Conservation (phyloP, 371 early-diverging fungal species). For the Entomophthora muscae region DNA sequence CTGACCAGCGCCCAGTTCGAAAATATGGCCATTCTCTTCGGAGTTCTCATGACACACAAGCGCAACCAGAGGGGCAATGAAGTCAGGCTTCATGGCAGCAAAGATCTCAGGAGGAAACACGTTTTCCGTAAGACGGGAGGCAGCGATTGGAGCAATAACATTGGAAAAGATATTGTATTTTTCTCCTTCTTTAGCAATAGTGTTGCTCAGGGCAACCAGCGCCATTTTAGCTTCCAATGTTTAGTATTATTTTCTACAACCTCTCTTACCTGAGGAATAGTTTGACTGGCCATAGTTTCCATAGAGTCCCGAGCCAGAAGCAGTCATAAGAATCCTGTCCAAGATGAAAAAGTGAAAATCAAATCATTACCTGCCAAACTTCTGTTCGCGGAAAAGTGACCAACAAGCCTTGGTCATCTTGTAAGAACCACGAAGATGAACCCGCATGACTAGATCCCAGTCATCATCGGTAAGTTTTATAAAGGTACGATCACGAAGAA, state of each 20-base stretch:
- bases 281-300: slow-evolving; percentile 99
- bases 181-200: slow-evolving; percentile 86
- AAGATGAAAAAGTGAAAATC: neutral
- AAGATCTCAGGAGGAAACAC: slow-evolving; percentile 89
- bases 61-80: slow-evolving; percentile 87
- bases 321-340: slow-evolving; percentile 26
- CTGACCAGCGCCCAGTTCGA: slow-evolving; percentile 91
- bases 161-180: slow-evolving; percentile 84
- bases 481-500: slow-evolving; percentile 91
- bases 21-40: slow-evolving; percentile 71
- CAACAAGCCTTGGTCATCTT: slow-evolving; percentile 93
- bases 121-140: slow-evolving; percentile 95
- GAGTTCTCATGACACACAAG: slow-evolving; percentile 79
- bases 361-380: slow-evolving; percentile 53
- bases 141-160: slow-evolving; percentile 94
- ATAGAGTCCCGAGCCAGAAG: slow-evolving; percentile 93
- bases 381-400: slow-evolving; percentile 88
- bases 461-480: slow-evolving; percentile 87
- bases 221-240: slow-evolving; percentile 77
- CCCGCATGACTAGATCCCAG: slow-evolving; percentile 85
- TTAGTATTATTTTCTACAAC: neutral
- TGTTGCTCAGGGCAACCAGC: slow-evolving; percentile 70
- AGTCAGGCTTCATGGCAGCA: slow-evolving; percentile 86
- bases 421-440: slow-evolving; percentile 90
- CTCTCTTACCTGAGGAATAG: slow-evolving; percentile 46